Conservation (phyloP, 345 rosid genomes). For the Eucalyptus dawsonii region DNA sequence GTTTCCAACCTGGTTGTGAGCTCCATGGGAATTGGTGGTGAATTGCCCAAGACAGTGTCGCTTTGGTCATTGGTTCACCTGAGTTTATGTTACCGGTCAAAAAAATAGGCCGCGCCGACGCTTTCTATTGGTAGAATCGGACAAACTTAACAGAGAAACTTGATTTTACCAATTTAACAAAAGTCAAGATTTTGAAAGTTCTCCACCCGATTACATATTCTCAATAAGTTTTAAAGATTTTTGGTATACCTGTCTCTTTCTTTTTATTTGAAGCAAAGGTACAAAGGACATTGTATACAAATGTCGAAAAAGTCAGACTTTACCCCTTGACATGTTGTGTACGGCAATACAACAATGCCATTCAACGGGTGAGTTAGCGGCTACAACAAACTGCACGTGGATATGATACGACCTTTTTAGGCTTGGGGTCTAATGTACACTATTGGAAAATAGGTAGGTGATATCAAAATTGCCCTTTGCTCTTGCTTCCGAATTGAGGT, state of each 20-base stretch:
- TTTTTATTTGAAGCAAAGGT: neutral
- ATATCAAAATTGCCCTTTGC: neutral
- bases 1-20: neutral
- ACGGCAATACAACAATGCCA: neutral
- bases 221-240: neutral
- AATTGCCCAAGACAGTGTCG: neutral
- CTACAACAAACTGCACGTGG: neutral
- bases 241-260: neutral
- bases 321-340: neutral
- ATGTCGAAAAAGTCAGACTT: neutral
- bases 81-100: neutral
- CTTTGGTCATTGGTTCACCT: neutral
- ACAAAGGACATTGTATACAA: neutral
- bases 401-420: neutral
- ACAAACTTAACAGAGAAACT: neutral
- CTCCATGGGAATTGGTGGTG: neutral
- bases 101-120: fast-evolving
- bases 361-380: fast-evolving
- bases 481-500: neutral
- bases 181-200: neutral
- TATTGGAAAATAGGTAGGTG: neutral
- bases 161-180: neutral
- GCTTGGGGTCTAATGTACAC: neutral
- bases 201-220: neutral
- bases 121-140: neutral